Base-by-base conservation (phyloP, 495 filamentous ascomycete species). In the Penicillium nucicola region DNA sequence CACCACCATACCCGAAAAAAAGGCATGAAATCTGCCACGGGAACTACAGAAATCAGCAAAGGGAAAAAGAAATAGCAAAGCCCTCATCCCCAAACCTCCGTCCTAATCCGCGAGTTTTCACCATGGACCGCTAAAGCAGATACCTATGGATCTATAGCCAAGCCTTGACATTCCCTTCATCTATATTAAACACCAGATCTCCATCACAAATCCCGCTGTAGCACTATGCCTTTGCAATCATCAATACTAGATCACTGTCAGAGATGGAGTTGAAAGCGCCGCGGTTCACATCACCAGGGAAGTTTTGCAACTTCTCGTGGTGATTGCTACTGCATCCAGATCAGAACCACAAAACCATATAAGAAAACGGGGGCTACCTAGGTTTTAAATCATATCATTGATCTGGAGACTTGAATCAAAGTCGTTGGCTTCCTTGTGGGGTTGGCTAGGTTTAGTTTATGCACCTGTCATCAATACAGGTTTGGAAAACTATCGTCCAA, bases 341-440 rank as follows among this genome's bases (percentile, higher is more conserved):
- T 36, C 47, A 18, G 59, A 65, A 70, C 63, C 13, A 52, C 47
- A 10, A 22, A 37, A 2, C 67, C 63, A 40, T 50, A 47, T 23
- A 61, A 47, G 45, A 44, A 58, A 18, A 65, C 67, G 63, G 67
- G 65, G 10, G 65, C 63, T 5, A 70, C 67, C 20, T 60, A 68
- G 49, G 62, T 61, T 10, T 43, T 70, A 13, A 66, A 66, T 40
- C 65, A 70, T 46, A 61, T 61, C 13, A 63, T 61, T 34, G 62
- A 70, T 49, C 41, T 70, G 2, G 37, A 48, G 18, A 12, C 38
- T 20, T 65, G 68, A 44, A 57, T 70, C 33, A 23, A 70, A 70
- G 53, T 61, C 50, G 20, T 31, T 70, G 47, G 58, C 63, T n/a
- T 70, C 67, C 50, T 42, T 56, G 17, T 70, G 67, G 65, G 57